phyloP scores from a whole-genome alignment of 345 rosid genomes.

The Streptanthus diversifolius region DNA sequence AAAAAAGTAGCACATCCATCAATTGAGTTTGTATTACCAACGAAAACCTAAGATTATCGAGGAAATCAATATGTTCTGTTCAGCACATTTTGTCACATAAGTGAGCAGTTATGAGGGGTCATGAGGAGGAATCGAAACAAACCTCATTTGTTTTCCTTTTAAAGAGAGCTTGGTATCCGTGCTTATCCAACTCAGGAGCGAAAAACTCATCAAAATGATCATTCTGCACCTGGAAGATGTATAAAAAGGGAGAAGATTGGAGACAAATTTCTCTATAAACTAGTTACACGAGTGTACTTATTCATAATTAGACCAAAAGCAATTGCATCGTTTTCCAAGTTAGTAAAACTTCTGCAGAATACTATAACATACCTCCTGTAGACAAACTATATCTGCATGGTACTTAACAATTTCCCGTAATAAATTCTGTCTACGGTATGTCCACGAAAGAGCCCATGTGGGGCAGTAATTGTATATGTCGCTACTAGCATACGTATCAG shows the following conservation, averaged over 20 bases:
- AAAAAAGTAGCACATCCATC: slow-evolving; percentile 98
- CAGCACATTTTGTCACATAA: slow-evolving; percentile 3
- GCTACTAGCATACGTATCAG: slow-evolving; percentile 71
- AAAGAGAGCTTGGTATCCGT: slow-evolving; percentile 84
- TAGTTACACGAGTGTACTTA: not conserved
- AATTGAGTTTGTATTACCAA: slow-evolving; percentile 52
- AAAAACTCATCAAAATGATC: slow-evolving; percentile 93
- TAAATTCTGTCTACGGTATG: slow-evolving; percentile 89
- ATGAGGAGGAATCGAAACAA: slow-evolving; percentile 11
- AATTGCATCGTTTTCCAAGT: not conserved
- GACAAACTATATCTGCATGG: slow-evolving; percentile 92
- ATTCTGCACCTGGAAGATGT: slow-evolving; percentile 71
- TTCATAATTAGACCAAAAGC: not conserved
- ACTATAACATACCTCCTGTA: slow-evolving; percentile 67
- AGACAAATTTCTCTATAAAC: not conserved
- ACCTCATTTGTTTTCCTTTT: slow-evolving; percentile 96
- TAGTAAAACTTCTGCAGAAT: not conserved
- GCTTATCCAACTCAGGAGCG: slow-evolving; percentile 90
- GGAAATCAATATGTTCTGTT: slow-evolving; percentile 2
- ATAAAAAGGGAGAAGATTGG: not conserved
- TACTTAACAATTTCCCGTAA: slow-evolving; percentile 88
- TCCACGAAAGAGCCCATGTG: slow-evolving; percentile 98
- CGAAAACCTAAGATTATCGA: slow-evolving; percentile 53
- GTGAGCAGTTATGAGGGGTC: not conserved
- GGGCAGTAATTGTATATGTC: slow-evolving; percentile 91